These are phyloP conservation scores for Alternaria gaisen DNA, from an alignment of 2,329 filamentous ascomycete genomes.

Conservation along the genomic window DNA sequence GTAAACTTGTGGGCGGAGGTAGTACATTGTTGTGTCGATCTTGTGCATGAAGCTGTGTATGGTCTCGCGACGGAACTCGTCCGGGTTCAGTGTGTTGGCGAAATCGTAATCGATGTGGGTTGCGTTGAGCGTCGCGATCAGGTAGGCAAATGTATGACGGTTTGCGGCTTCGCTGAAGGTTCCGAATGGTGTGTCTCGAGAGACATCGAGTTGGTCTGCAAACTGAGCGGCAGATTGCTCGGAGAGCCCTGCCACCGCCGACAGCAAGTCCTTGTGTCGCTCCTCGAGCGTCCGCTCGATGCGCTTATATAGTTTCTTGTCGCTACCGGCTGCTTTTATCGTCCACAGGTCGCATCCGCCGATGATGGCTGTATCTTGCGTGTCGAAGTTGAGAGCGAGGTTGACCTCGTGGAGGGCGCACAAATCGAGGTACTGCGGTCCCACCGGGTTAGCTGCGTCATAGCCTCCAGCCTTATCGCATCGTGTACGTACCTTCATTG, in stretches of 20 bases:
- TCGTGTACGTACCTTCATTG: conserved; percentile 50
- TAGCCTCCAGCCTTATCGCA: conserved; percentile 28
- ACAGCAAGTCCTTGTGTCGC: conserved; percentile 87
- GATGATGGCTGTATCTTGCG: conserved; percentile 87
- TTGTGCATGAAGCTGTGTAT: conserved; percentile 84
- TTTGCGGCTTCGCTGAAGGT: conserved; percentile 87
- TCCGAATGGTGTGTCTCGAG: conserved; percentile 89
- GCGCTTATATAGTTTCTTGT: conserved; percentile 96
- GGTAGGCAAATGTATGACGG: conserved; percentile 90
- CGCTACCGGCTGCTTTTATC: conserved; percentile 91
- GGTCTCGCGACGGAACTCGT: conserved; percentile 87
- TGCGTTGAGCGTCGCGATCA: conserved; percentile 96
- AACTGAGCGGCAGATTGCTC: conserved; percentile 79
- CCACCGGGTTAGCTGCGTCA: conserved; percentile 42
- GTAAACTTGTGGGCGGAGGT: conserved; percentile 72
- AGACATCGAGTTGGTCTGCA: conserved; percentile 74
- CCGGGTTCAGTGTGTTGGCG: conserved; percentile 85
- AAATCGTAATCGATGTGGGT: conserved; percentile 98
- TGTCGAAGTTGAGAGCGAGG: conserved; percentile 93
- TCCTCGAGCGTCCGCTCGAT: conserved; percentile 92
- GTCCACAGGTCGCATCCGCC: conserved; percentile 97
- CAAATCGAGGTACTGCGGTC: conserved; percentile 82
- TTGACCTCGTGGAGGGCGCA: conserved; percentile 92
- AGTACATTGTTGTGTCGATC: conserved; percentile 85
- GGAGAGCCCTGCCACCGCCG: conserved; percentile 86